Base-by-base conservation (phyloP, 768 basidiomycete genomes). In the Termitomyces sp. region DNA sequence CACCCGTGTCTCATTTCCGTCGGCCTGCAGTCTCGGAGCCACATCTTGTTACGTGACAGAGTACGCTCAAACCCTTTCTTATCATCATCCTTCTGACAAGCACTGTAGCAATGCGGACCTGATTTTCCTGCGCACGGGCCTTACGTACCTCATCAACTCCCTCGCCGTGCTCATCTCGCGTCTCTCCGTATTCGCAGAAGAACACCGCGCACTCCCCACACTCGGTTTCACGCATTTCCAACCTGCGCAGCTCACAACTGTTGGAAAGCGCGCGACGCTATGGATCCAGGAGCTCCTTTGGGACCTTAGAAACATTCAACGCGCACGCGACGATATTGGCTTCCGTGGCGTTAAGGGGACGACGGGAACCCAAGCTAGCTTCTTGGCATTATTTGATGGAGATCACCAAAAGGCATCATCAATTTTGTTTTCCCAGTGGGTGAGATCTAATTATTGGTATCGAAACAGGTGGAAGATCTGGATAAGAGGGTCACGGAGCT, bases 321-420 rank as follows among this genome's bases (percentile, higher is more conserved):
- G 96, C 36, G 94, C 92, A 0, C 80, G 93, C 29, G 88, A 92
- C 64, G 96, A 98, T 72, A 75, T 99, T 54, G 96, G 97, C 4
- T 98, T 99, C 81, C 86, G 97, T 58, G 97, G 97, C 50, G 97
- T 96, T 56, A 99, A 99, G 76, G 97, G 97, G n/a, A 98, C 97
- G 0, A 99, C 97, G 0, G 97, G 97, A 9, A 98, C 97, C 0
- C 97, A 98, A 73, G 97, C 93, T 4, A 94, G 92, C 66, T 99
- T 98, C 80, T 79, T 98, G 59, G 80, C 94, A 0, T 79, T 99
- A 37, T 98, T 99, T 69, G 91, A 98, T 62, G 96, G 96, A 0
- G 89, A 98, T 72, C 96, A 99, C 72, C 86, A 86, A 64, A 98
- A 98, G 81, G 91, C 88, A 46, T 14, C 11, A 17, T 59, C 11